phyloP scores from a whole-genome alignment of 1,284 basidiomycete species.

The Coniferiporia sulphurascens region DNA sequence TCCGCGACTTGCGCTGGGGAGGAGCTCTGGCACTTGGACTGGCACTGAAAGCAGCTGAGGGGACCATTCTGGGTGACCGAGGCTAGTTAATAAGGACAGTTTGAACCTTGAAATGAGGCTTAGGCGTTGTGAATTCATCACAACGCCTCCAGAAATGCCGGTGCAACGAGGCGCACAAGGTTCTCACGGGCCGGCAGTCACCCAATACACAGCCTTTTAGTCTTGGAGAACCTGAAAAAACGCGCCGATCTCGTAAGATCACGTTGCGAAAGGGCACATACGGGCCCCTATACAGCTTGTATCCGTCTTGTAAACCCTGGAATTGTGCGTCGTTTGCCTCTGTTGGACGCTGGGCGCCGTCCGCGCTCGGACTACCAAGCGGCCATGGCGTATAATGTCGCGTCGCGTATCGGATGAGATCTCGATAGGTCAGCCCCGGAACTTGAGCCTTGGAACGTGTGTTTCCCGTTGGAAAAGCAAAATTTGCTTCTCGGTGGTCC shows the following conservation, averaged over 20 bases:
- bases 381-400: not conserved
- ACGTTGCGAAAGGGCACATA: not conserved
- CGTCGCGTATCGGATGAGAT: not conserved
- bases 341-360: not conserved
- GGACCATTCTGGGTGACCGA: constrained; percentile 1
- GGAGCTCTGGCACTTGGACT: constrained; percentile 16
- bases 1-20: constrained; percentile 14
- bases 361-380: not conserved
- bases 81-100: constrained; percentile 3
- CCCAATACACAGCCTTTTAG: constrained; percentile 4
- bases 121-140: constrained; percentile 12
- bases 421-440: not conserved
- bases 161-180: constrained; percentile 13
- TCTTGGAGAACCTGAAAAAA: not conserved
- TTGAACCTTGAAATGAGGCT: constrained; percentile 17
- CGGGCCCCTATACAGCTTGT: not conserved
- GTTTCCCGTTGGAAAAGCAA: not conserved
- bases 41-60: constrained; percentile 15
- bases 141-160: constrained; percentile 8
- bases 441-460: constrained; percentile 9
- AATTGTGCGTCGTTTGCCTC: not conserved
- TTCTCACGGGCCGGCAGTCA: constrained; percentile 2
- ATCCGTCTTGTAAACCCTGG: not conserved
- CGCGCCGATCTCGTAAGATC: constrained; percentile 14
- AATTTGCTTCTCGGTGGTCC: constrained; percentile 1